These are phyloP conservation scores for Ilex aquifolium DNA, from an alignment of 257 asterid genomes.

Conservation along the genomic window DNA sequence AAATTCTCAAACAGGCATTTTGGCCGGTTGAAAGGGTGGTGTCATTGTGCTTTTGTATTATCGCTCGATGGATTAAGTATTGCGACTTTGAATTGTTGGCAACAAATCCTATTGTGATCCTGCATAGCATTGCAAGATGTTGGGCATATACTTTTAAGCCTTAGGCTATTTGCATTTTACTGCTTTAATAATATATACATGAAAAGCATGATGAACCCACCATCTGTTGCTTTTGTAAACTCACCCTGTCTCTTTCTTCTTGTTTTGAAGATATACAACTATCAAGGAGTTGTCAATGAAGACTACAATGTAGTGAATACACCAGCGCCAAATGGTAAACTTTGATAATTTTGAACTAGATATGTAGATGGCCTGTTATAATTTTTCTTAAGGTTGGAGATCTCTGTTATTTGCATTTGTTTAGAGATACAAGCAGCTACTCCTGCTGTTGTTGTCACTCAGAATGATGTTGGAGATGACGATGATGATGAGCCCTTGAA, in stretches of 20 bases:
- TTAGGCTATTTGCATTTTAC: too few relatives aligned
- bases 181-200: too few relatives aligned
- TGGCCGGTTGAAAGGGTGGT: too few relatives aligned
- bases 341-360: background rate
- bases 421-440: conserved; percentile 83
- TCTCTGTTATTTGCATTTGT: conserved; percentile 13
- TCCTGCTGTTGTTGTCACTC: conserved; percentile 68
- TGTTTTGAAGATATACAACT: conserved; percentile 61
- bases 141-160: too few relatives aligned
- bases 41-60: too few relatives aligned
- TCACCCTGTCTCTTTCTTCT: conserved; percentile 20
- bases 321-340: conserved; percentile 78
- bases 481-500: conserved; percentile 93
- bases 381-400: conserved; percentile 11
- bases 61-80: too few relatives aligned
- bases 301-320: conserved; percentile 86
- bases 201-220: background rate
- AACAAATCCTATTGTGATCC: too few relatives aligned
- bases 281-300: conserved; percentile 88
- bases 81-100: too few relatives aligned
- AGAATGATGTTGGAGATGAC: conserved; percentile 61
- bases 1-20: too few relatives aligned
- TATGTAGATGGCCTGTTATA: background rate
- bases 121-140: too few relatives aligned
- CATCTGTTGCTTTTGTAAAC: conserved; percentile 3